A percentile compares a stretch with the other conserved stretches of the same genome.
Evolutionary conservation across 2,329 filamentous ascomycete genomes (phyloP).

Genomic region (Arthroderma sp.): DNA sequence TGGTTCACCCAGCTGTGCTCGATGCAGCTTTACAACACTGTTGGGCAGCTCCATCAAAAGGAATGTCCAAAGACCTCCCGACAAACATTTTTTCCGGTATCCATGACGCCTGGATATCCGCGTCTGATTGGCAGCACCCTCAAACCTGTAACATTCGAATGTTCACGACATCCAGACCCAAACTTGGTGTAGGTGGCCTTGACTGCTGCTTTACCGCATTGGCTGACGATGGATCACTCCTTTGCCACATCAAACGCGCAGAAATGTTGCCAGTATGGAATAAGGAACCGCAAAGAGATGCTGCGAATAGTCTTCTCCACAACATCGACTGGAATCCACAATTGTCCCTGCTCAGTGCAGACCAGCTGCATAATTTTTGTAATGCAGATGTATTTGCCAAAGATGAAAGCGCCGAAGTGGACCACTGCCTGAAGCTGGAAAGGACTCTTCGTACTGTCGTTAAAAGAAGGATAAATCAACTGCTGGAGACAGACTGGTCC

Average conservation of each 20-base stretch:
- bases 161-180: neutral
- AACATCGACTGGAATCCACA: constrained; percentile 28
- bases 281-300: neutral
- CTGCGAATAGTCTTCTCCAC: constrained; percentile 19
- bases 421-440: neutral
- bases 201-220: neutral
- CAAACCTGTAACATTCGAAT: constrained; percentile 12
- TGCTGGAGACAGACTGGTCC: neutral
- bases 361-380: constrained; percentile 15
- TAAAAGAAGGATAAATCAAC: neutral
- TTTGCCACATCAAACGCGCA: neutral
- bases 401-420: neutral
- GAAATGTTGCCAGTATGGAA: neutral
- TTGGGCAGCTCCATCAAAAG: constrained; percentile 3
- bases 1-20: constrained; percentile 27
- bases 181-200: neutral
- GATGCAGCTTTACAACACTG: constrained; percentile 25
- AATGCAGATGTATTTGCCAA: neutral
- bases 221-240: neutral
- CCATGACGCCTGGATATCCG: constrained; percentile 20
- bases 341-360: constrained; percentile 20
- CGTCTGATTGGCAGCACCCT: constrained; percentile 21
- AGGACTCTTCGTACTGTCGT: neutral
- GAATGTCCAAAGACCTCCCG: neutral
- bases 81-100: constrained; percentile 21